phyloP scores from a whole-genome alignment of 805 yeast species.

The Candida khao-thaluensis region DNA sequence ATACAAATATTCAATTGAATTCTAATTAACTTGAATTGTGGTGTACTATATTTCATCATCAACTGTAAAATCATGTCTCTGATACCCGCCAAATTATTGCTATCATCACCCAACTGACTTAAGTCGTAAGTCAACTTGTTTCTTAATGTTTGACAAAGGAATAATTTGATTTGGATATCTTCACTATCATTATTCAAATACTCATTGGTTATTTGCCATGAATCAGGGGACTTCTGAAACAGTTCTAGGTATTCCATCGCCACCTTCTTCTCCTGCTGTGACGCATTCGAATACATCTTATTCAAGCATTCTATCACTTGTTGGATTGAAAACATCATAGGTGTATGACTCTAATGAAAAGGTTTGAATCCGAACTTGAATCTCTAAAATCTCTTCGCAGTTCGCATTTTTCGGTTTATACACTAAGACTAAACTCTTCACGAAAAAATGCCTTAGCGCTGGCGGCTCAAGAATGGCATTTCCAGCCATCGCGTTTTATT shows the following conservation, averaged over 20 bases:
- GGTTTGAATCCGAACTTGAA: not conserved
- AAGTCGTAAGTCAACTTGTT: constrained; percentile 84
- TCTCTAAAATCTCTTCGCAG: constrained; percentile 1
- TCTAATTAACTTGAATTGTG: constrained; percentile 55
- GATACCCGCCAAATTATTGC: constrained; percentile 55
- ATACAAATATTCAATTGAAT: constrained; percentile 82
- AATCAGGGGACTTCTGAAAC: constrained; percentile 78
- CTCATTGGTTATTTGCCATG: constrained; percentile 73
- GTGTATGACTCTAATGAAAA: not conserved
- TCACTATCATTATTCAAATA: constrained; percentile 41
- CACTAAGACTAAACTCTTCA: not conserved
- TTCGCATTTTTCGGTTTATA: constrained; percentile 3
- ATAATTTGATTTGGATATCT: constrained; percentile 53
- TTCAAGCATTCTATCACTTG: constrained; percentile 47
- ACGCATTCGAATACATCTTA: constrained; percentile 46
- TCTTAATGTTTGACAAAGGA: constrained; percentile 89
- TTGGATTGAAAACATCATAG: constrained; percentile 11
- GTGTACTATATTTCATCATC: constrained; percentile 42
- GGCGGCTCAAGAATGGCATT: not conserved
- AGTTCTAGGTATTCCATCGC: constrained; percentile 63
- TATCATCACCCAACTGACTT: constrained; percentile 64
- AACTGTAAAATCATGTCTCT: constrained; percentile 66
- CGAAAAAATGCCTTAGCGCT: not conserved
- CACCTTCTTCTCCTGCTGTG: constrained; percentile 46
- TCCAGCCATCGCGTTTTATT: constrained; percentile 5